Percentiles rank a stretch among this genome's conserved stretches.
phyloP scores from a whole-genome alignment of 225 moss, liverwort and hornwort genomes.

The Takakia lepidozioides region DNA sequence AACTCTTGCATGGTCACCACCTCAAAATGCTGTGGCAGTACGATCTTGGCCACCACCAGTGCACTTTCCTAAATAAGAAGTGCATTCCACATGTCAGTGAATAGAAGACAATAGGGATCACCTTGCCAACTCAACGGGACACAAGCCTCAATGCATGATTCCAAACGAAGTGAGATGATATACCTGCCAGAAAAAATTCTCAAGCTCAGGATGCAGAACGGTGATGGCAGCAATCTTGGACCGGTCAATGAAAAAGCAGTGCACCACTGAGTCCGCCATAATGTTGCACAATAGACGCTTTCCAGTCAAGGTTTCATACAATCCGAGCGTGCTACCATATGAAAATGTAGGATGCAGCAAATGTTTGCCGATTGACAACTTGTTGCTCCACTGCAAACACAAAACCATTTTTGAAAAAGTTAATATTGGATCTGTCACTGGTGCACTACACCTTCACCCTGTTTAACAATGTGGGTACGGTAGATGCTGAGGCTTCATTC shows the following conservation, averaged over 20 bases:
- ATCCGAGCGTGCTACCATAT: conserved; percentile 77
- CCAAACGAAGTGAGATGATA: neutral
- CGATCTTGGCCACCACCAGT: conserved; percentile 62
- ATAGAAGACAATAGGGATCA: too few relatives aligned
- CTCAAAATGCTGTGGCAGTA: conserved; percentile 65
- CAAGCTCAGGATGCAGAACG: conserved; percentile 33
- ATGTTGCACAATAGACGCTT: conserved; percentile 64
- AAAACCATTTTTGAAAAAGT: too few relatives aligned
- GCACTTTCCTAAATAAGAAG: conserved; percentile 66
- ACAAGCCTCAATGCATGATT: too few relatives aligned
- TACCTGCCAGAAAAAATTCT: conserved; percentile 97
- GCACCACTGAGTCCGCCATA: conserved; percentile 72
- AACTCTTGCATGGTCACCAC: conserved; percentile 65
- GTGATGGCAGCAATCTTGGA: conserved; percentile 35
- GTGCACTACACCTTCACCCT: too few relatives aligned
- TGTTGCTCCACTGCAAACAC: conserved; percentile 61
- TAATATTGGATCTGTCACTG: too few relatives aligned
- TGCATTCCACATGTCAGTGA: neutral
- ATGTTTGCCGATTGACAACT: conserved; percentile 28
- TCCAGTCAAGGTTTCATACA: conserved; percentile 87
- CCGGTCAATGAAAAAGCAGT: conserved; percentile 70
- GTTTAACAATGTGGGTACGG: too few relatives aligned
- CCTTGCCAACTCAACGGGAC: too few relatives aligned
- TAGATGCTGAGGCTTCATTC: too few relatives aligned
- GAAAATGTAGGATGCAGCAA: conserved; percentile 72